Conservation (phyloP, 495 filamentous ascomycete genomes). For the Penicillium bialowiezense region DNA sequence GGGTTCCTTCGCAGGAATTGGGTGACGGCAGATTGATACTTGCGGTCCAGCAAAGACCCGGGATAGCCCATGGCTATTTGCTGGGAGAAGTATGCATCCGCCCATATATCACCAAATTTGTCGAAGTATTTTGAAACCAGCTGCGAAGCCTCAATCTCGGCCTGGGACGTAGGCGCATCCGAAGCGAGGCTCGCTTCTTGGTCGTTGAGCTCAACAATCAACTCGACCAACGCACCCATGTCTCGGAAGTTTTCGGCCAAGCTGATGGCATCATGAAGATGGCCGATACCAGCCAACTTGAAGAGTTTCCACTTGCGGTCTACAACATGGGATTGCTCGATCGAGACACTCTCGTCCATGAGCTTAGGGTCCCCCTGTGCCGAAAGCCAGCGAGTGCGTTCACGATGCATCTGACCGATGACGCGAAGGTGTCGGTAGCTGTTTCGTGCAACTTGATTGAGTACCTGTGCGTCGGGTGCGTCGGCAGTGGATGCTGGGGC, state of each 20-base stretch:
- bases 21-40: slow-evolving; percentile 66
- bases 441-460: slow-evolving; percentile 49
- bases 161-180: slow-evolving; percentile 14
- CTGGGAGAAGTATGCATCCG: slow-evolving; percentile 74
- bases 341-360: slow-evolving; percentile 40
- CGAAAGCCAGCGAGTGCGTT: slow-evolving; percentile 60
- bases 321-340: slow-evolving; percentile 47
- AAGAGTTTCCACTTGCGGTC: slow-evolving; percentile 58
- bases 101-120: slow-evolving; percentile 72
- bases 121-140: slow-evolving; percentile 63
- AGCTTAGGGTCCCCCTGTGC: slow-evolving; percentile 47
- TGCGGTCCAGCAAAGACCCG: slow-evolving; percentile 61
- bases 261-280: slow-evolving; percentile 62
- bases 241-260: slow-evolving; percentile 74
- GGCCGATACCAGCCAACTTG: slow-evolving; percentile 65
- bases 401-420: slow-evolving; percentile 57
- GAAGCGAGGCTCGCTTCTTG: slow-evolving; percentile 27
- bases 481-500: slow-evolving; percentile 31
- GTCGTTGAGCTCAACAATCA: slow-evolving; percentile 49
- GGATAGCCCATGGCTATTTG: slow-evolving; percentile 65
- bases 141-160: slow-evolving; percentile 33
- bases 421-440: slow-evolving; percentile 55
- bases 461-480: slow-evolving; percentile 29
- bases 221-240: slow-evolving; percentile 65
- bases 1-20: slow-evolving; percentile 68